Percentiles rank a stretch among this genome's conserved stretches.
These are phyloP conservation scores for Mycena filopes DNA, from an alignment of 768 basidiomycete species.

Conservation along the genomic window DNA sequence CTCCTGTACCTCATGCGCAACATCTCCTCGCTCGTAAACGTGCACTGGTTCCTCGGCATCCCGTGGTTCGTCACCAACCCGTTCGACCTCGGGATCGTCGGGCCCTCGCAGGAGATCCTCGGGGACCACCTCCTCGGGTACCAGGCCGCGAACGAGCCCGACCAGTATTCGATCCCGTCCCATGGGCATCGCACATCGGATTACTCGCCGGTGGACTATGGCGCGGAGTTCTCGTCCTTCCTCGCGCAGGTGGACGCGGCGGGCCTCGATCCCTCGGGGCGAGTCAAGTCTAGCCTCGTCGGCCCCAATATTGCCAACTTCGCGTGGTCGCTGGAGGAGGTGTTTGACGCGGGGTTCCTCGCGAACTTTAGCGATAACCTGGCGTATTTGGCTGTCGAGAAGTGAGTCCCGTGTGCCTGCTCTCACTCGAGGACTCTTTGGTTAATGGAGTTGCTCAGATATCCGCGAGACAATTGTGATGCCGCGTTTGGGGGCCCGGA, in stretches of 20 bases:
- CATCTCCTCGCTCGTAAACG: conserved; percentile 52
- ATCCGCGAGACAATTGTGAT: conserved; percentile 48
- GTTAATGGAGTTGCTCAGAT: conserved; percentile 18
- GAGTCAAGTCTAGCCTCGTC: conserved; percentile 46
- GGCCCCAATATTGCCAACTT: conserved; percentile 55
- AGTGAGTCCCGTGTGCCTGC: conserved; percentile 22
- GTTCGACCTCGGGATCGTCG: conserved; percentile 7
- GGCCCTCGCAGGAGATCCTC: conserved; percentile 14
- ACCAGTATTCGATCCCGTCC: neutral
- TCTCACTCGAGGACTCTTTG: neutral
- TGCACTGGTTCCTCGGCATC: conserved; percentile 59
- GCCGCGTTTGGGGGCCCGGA: conserved; percentile 36
- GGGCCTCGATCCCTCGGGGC: neutral
- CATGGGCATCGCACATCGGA: neutral
- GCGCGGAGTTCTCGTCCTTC: neutral
- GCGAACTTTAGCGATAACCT: conserved; percentile 43
- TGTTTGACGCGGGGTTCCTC: conserved; percentile 47
- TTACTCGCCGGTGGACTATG: neutral
- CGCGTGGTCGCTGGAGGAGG: conserved; percentile 45
- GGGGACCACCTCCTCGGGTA: conserved; percentile 17
- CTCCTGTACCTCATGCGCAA: conserved; percentile 62
- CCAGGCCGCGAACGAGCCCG: conserved; percentile 12
- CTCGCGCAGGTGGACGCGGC: conserved; percentile 1
- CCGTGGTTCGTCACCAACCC: conserved; percentile 25
- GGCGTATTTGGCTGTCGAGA: conserved; percentile 51